A percentile compares a stretch with the other conserved stretches of the same genome.
These are phyloP conservation scores for Pisolithus tinctorius DNA, from an alignment of 768 basidiomycete genomes.

Conservation along the genomic window DNA sequence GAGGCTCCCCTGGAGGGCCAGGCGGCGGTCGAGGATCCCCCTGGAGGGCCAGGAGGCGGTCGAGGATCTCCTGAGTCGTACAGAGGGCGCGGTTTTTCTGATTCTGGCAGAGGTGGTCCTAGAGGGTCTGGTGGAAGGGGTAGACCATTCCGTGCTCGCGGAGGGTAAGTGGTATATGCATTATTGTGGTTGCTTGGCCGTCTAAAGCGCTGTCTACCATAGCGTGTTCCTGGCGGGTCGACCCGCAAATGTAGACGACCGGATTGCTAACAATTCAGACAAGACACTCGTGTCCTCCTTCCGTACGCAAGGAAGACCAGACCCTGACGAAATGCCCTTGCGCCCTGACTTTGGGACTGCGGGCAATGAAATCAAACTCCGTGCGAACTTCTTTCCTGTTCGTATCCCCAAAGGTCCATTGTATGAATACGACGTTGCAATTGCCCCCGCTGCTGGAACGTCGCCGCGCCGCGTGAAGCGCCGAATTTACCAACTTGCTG, in stretches of 20 bases:
- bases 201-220: background rate
- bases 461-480: constrained; percentile 34
- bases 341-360: constrained; percentile 42
- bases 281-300: constrained; percentile 36
- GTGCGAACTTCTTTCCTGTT: constrained; percentile 49
- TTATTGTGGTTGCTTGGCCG: background rate
- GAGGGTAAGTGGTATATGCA: constrained; percentile 31
- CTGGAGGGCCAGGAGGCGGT: constrained; percentile 27
- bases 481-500: constrained; percentile 45
- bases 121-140: constrained; percentile 22
- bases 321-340: constrained; percentile 31
- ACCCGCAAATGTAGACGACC: constrained; percentile 46
- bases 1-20: constrained; percentile 17
- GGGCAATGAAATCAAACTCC: constrained; percentile 39
- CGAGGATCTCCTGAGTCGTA: constrained; percentile 7
- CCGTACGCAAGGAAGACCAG: constrained; percentile 17
- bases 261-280: constrained; percentile 39
- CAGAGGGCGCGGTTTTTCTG: constrained; percentile 17
- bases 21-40: constrained; percentile 15
- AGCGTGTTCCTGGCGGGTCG: constrained; percentile 36
- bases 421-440: constrained; percentile 42
- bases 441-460: constrained; percentile 29
- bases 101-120: constrained; percentile 20
- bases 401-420: constrained; percentile 40
- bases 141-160: constrained; percentile 24